phyloP scores from a whole-genome alignment of 106 monocot genomes.

The Dioscorea zingiberensis region DNA sequence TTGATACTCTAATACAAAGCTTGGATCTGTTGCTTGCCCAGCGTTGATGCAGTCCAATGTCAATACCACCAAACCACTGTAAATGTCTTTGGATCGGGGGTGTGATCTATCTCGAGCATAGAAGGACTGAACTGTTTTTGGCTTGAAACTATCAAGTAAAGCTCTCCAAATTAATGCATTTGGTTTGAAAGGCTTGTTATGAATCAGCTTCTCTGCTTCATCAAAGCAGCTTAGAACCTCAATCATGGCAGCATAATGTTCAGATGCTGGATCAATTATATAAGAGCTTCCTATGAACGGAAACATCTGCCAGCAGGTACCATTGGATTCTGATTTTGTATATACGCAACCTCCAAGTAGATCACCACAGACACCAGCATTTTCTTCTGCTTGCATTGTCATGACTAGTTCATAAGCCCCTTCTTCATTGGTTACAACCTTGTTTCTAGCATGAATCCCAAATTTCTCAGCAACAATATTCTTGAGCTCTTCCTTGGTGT shows the following conservation, averaged over 20 bases:
- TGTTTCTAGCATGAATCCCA: too few species aligned
- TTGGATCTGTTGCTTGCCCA: constrained; percentile 77
- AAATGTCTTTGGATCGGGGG: constrained; percentile 54
- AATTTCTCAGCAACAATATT: too few species aligned
- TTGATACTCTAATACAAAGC: constrained; percentile 88
- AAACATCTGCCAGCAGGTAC: constrained; percentile 42
- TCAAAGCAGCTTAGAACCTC: constrained; percentile 60
- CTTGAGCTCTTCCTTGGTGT: constrained; percentile 47
- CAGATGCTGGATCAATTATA: constrained; percentile 29
- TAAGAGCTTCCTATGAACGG: constrained; percentile 39
- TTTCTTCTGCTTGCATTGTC: too few species aligned
- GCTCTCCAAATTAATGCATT: constrained; percentile 56
- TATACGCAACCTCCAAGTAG: constrained; percentile 62
- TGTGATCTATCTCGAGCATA: constrained; percentile 71
- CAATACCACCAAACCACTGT: constrained; percentile 61
- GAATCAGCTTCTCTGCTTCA: constrained; percentile 54
- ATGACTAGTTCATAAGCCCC: too few species aligned
- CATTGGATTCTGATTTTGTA: constrained; percentile 41
- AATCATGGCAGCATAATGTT: constrained; percentile 66
- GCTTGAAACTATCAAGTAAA: constrained; percentile 47
- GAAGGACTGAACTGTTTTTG: constrained; percentile 48
- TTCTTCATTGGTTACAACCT: too few species aligned
- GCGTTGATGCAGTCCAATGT: constrained; percentile 73
- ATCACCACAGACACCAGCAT: constrained; percentile 40
- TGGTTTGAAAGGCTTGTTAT: constrained; percentile 49